These are phyloP conservation scores for Fraxinus xanthoxyloides DNA, from an alignment of 305 asterid genomes.

Conservation along the genomic window DNA sequence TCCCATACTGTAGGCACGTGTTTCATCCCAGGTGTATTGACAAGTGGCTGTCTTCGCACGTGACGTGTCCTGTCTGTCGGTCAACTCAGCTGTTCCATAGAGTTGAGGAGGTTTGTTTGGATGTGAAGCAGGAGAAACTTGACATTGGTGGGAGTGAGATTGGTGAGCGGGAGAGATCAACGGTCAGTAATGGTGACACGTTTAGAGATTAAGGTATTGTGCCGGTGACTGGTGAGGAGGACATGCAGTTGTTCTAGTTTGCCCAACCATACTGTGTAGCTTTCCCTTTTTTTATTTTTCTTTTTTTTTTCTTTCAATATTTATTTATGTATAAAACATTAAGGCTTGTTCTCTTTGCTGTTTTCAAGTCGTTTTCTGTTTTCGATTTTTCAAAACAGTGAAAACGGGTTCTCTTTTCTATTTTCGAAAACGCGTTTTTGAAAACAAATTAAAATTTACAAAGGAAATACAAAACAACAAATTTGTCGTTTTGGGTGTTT, in stretches of 20 bases:
- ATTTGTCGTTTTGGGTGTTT: too few relatives aligned
- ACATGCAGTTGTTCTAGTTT: conserved; percentile 30
- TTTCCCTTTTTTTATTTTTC: too few relatives aligned
- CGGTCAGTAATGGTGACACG: conserved; percentile 35
- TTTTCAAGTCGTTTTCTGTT: too few relatives aligned
- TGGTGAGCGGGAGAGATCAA: conserved; percentile 15
- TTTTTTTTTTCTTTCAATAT: too few relatives aligned
- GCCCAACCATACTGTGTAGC: conserved; percentile 28
- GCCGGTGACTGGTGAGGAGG: conserved; percentile 27
- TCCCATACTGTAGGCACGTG: conserved; percentile 70
- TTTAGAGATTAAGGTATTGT: background rate
- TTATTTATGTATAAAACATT: too few relatives aligned
- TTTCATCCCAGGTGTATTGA: conserved; percentile 64
- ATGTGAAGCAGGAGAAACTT: conserved; percentile 21
- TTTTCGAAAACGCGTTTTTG: too few relatives aligned
- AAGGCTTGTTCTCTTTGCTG: too few relatives aligned
- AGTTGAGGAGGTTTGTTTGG: conserved; percentile 39
- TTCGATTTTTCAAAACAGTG: too few relatives aligned
- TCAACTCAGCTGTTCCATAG: conserved; percentile 42
- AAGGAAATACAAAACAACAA: too few relatives aligned
- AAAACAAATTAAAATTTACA: too few relatives aligned
- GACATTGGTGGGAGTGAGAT: conserved; percentile 2
- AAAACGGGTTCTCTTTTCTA: too few relatives aligned
- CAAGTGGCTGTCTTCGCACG: conserved; percentile 73
- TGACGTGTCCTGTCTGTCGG: conserved; percentile 75